These are phyloP conservation scores for Russula lepida DNA, from an alignment of 768 basidiomycete species.

Conservation along the genomic window DNA sequence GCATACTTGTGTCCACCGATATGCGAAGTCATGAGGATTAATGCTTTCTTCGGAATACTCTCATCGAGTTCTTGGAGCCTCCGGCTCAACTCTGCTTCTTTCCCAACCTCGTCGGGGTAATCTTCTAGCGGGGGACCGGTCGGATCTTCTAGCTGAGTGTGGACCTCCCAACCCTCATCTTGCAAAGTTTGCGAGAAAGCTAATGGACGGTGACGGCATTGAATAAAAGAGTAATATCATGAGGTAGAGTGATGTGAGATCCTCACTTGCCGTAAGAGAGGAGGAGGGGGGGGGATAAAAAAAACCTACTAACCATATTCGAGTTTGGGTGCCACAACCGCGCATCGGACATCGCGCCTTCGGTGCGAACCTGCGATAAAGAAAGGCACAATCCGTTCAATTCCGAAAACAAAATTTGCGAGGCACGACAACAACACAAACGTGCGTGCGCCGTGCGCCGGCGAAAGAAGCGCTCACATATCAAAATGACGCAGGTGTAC, in stretches of 20 bases:
- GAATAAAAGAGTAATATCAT: no score
- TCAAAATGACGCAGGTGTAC: slow-evolving; percentile 80
- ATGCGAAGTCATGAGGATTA: slow-evolving; percentile 84
- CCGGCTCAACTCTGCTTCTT: slow-evolving; percentile 45
- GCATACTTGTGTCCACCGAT: slow-evolving; percentile 91
- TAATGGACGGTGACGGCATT: slow-evolving; percentile 23
- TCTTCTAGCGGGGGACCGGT: slow-evolving; percentile 53
- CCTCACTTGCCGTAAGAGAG: neutral
- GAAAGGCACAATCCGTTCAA: neutral
- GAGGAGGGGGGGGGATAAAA: no score
- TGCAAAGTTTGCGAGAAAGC: slow-evolving; percentile 59
- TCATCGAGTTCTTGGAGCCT: slow-evolving; percentile 43
- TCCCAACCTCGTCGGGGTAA: slow-evolving; percentile 42
- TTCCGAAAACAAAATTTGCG: neutral
- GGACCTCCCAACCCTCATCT: slow-evolving; percentile 62
- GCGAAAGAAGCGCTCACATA: slow-evolving; percentile 52
- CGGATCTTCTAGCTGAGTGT: slow-evolving; percentile 63
- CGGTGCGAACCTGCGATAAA: slow-evolving; percentile 75
- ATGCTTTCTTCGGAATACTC: slow-evolving; percentile 53
- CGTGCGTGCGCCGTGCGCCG: neutral
- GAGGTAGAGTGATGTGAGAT: neutral
- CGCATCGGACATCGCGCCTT: slow-evolving; percentile 85
- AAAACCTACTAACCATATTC: slow-evolving; percentile 47
- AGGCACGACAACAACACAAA: neutral
- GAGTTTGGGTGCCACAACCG: slow-evolving; percentile 77